Percentiles rank a stretch among this genome's conserved stretches.
Conservation (phyloP, 1,284 basidiomycete species). For the Crucibulum parvulum region DNA sequence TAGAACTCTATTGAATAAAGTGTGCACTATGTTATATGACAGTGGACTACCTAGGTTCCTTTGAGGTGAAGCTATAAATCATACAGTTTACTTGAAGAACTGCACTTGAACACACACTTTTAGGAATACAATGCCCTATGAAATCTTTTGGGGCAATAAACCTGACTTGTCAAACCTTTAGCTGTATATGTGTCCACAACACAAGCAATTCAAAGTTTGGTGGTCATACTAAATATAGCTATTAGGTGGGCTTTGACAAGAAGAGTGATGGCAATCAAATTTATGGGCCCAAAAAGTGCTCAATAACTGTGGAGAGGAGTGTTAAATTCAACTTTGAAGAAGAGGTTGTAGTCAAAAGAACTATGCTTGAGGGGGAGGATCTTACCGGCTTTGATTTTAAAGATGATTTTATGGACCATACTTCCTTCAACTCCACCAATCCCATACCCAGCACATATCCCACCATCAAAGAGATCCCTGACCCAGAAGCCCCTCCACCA, state of each 20-base stretch:
- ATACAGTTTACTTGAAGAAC: slow-evolving; percentile 8
- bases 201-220: not conserved
- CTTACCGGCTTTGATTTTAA: not conserved
- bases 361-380: not conserved
- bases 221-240: not conserved
- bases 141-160: not conserved
- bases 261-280: not conserved
- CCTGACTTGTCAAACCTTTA: not conserved
- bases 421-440: not conserved
- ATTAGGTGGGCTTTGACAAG: not conserved
- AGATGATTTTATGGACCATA: not conserved
- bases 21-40: slow-evolving; percentile 34
- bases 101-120: slow-evolving; percentile 10
- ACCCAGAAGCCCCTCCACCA: not conserved
- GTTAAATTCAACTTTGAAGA: not conserved
- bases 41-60: slow-evolving; percentile 18
- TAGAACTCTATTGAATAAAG: slow-evolving; percentile 31
- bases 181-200: not conserved
- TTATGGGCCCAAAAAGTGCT: slow-evolving; percentile 1
- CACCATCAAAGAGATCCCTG: slow-evolving; percentile 2
- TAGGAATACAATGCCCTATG: not conserved
- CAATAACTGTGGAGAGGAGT: not conserved
- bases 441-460: not conserved
- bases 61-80: slow-evolving; percentile 16
- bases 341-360: not conserved